Evolutionary conservation across 306 rosid genomes (phyloP), one percentile per base, ranked within the genome.

Genomic region (Quercus gilva): DNA sequence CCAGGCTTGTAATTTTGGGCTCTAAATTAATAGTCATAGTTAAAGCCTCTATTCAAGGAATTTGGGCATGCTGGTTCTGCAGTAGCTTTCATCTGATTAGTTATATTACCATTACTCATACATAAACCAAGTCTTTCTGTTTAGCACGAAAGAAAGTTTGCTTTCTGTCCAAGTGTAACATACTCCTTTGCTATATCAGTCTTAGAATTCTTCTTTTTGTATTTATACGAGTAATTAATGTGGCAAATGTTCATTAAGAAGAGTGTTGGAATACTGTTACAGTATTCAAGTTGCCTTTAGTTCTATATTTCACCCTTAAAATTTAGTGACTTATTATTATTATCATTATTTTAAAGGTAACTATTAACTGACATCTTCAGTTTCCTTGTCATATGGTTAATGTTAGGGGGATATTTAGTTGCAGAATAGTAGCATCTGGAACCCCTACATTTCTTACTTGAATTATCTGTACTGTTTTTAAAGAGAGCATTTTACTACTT

Each of bases 1-100:
- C 75, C 97, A 90, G 74, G 90, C 91, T 78, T 94, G 98, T 88
- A 94, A 92, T 86, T 92, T 94, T 70, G 98, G 97, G 25, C 76
- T 87, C 67, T 90, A 75, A 81, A 75, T 74, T 81, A 73, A 18
- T 19, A 5, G 12, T 23, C 52, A 21, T 29, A 35, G 65, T 55
- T 68, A 53, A 52, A 79, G 45, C 79, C 73, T 55, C 79, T 75
- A 56, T 63, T 28, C 74, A 55, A 57, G 57, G 70, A 80, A 80
- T 83, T 76, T 59, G 80, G 81, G 51, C 52, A 79, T 78, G 55
- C 68, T 56, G 51, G 76, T 73, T 82, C 81, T 78, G 59, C 85
- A 71, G 72, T 82, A 64, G 80, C 77, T 75, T 52, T 37, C 73
- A 61, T 29, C 75, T 80, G 35, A 65, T 64, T 73, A 80, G 73